Evolutionary conservation across 1,284 basidiomycete species (phyloP), one percentile per base, ranked within the genome.

Genomic region (Cryptococcus sp.): DNA sequence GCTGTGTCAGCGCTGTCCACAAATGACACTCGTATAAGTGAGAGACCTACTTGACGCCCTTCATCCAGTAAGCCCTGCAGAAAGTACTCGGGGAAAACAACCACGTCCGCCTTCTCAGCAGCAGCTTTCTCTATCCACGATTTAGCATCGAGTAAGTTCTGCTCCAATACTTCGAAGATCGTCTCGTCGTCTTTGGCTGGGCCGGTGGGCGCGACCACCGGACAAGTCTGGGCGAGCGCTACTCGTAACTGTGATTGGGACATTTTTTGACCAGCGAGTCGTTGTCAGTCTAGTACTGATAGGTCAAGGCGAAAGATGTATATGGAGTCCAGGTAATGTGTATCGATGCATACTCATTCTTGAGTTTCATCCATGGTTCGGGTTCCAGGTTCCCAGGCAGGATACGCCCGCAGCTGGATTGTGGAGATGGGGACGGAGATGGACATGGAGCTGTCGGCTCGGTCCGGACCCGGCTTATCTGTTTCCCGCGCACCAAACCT

Each of bases 11-110:
- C 10, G 13, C 31, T 10, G 8, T 35, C 8, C 31, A 35, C 31
- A 35, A 8, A 4, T 13, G 3, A 35, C 13, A 35, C 3, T 35
- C 13, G 31, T 10, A 35, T 35, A 8, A 35, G 50, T 19, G 20
- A 13, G 4, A 3, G 7, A 66, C 76, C 65, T 61, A 77, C 77
- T 54, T 74, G 69, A 22, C 76, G 53, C 0, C 60, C 57, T 16
- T 73, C 68, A 40, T 73, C 66, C 8, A 73, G 59, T 27, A 79
- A 71, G 5, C 77, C 77, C 47, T 78, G 77, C n/a, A 78, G 60
- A 56, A 73, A 78, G 62, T 79, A 80, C 55, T 79, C 78, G 8
- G 77, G 77, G 47, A 80, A 77, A 15, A 76, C 70, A 25, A 78
- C 72, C 16, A 79, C 66, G 39, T 77, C 76, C 1, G 73, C 74